Percentiles rank a stretch among this genome's conserved stretches.
phyloP scores from a whole-genome alignment of 805 yeast species.

The Lachancea lanzarotensis region DNA sequence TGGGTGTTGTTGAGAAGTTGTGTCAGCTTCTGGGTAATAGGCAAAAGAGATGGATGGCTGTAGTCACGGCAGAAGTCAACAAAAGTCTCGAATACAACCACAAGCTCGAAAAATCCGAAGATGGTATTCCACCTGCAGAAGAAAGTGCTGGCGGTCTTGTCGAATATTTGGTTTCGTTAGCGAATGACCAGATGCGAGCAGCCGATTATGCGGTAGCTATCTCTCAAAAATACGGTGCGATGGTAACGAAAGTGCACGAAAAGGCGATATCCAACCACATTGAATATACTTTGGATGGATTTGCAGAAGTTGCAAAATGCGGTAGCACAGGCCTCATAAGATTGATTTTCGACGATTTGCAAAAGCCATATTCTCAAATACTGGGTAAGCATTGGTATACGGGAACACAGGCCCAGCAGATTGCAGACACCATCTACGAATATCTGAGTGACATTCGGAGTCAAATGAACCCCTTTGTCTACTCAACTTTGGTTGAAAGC shows the following conservation, averaged over 20 bases:
- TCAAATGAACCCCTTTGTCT: conserved; percentile 46
- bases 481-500: conserved; percentile 48
- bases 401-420: conserved; percentile 51
- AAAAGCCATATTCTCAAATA: conserved; percentile 51
- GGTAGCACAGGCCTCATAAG: conserved; percentile 50
- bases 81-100: conserved; percentile 32
- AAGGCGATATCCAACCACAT: conserved; percentile 52
- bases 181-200: conserved; percentile 74
- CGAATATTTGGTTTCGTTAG: conserved; percentile 76
- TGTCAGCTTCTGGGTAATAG: conserved; percentile 52
- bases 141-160: conserved; percentile 65
- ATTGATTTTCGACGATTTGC: conserved; percentile 67
- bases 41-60: conserved; percentile 53
- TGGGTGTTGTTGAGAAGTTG: conserved; percentile 72
- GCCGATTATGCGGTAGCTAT: conserved; percentile 67
- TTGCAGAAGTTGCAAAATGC: conserved; percentile 64
- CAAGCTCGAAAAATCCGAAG: conserved; percentile 30
- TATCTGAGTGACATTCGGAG: conserved; percentile 59
- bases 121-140: conserved; percentile 34
- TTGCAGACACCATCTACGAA: conserved; percentile 68
- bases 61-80: conserved; percentile 49
- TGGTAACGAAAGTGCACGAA: conserved; percentile 58
- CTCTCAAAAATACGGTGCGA: conserved; percentile 54
- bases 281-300: conserved; percentile 68
- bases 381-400: conserved; percentile 68